phyloP scores from a whole-genome alignment of 306 rosid species.

The Trifolium fragiferum region DNA sequence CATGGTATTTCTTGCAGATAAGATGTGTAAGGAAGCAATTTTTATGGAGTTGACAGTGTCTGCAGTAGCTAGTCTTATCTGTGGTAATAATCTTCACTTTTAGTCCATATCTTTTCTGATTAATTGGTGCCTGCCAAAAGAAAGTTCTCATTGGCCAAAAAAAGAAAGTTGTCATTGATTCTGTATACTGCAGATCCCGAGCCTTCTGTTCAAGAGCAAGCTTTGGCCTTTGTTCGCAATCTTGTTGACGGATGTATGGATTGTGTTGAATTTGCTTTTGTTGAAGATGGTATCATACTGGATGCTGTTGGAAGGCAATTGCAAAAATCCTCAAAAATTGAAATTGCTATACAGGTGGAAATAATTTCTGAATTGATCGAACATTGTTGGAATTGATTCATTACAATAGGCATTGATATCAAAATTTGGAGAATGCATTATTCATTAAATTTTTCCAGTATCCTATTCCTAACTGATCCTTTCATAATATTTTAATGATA shows the following conservation, averaged over 20 bases:
- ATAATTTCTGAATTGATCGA: constrained; percentile 41
- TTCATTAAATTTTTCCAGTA: constrained; percentile 3
- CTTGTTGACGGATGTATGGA: constrained; percentile 82
- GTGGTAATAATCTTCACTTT: constrained; percentile 57
- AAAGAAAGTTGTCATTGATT: constrained; percentile 37
- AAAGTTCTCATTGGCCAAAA: constrained; percentile 30
- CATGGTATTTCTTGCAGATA: constrained; percentile 81
- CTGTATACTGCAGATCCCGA: constrained; percentile 73
- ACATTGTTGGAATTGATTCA: constrained; percentile 17
- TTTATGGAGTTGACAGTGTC: constrained; percentile 75
- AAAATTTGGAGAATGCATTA: constrained; percentile 16
- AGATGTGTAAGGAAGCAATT: constrained; percentile 63
- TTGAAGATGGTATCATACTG: constrained; percentile 76
- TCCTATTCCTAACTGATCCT: background rate
- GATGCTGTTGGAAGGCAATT: constrained; percentile 81
- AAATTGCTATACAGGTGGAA: constrained; percentile 83
- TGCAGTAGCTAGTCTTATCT: constrained; percentile 73
- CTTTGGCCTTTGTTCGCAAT: constrained; percentile 87
- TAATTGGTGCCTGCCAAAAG: constrained; percentile 30
- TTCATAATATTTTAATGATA: background rate
- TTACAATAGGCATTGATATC: constrained; percentile 22
- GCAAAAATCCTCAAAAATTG: constrained; percentile 63
- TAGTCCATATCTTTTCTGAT: constrained; percentile 23
- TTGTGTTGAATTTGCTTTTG: constrained; percentile 67
- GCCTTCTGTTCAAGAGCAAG: constrained; percentile 82